phyloP scores from a whole-genome alignment of 164 flowering plant species.

The Euptelea pleiosperma region DNA sequence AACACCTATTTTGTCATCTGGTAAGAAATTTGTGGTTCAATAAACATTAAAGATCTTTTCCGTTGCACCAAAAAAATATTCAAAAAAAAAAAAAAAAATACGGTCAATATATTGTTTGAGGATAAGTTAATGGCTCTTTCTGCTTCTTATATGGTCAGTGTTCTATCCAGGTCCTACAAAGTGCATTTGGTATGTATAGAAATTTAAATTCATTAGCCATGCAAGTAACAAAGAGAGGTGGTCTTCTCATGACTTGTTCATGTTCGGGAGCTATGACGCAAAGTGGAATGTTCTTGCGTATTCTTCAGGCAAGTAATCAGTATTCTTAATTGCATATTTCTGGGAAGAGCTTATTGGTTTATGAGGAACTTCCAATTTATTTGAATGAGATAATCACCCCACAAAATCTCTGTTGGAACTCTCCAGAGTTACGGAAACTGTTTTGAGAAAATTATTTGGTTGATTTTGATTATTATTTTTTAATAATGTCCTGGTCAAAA shows the following conservation, averaged over 20 bases:
- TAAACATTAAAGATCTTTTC: neutral
- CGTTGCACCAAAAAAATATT: neutral
- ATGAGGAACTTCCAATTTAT: neutral
- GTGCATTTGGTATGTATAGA: conserved; percentile 90
- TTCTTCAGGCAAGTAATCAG: conserved; percentile 66
- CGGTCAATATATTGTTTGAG: too few relatives aligned
- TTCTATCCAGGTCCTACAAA: conserved; percentile 62
- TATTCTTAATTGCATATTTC: neutral
- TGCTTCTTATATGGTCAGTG: conserved; percentile 10
- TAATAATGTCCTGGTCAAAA: too few relatives aligned
- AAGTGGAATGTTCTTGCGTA: conserved; percentile 77
- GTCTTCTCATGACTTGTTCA: conserved; percentile 97
- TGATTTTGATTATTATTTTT: too few relatives aligned
- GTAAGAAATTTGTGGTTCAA: neutral
- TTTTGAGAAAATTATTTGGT: too few relatives aligned
- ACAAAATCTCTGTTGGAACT: neutral
- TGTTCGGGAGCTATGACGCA: conserved; percentile 99
- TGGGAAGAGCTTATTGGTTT: neutral
- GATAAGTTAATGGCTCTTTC: neutral
- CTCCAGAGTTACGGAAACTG: neutral
- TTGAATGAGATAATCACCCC: neutral
- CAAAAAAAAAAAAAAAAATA: neutral
- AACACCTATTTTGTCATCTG: neutral
- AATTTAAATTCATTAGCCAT: conserved; percentile 81
- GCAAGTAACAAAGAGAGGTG: conserved; percentile 77